Conservation (phyloP, 768 basidiomycete genomes). For the Neoboletus magnificus region DNA sequence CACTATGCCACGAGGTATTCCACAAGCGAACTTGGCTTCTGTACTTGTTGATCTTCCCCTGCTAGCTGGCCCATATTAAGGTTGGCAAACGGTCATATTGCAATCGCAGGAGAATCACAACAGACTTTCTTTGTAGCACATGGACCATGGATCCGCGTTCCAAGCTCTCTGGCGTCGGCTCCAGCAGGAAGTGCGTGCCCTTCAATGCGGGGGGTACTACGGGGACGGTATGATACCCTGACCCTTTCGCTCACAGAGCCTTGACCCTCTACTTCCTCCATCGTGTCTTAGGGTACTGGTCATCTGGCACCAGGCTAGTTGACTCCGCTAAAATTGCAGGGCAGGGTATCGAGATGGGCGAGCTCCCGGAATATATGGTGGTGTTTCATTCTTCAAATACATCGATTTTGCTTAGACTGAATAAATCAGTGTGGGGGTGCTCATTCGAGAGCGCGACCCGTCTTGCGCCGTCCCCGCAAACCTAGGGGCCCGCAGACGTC, state of each 20-base stretch:
- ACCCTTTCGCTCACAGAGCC: not conserved
- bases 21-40: constrained; percentile 9
- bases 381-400: not conserved
- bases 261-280: constrained; percentile 4
- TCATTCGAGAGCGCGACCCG: constrained; percentile 59
- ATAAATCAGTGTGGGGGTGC: constrained; percentile 71
- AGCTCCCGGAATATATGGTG: constrained; percentile 79
- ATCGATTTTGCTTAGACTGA: not conserved
- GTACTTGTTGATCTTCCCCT: constrained; percentile 3
- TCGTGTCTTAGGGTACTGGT: constrained; percentile 68
- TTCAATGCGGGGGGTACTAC: constrained; percentile 77
- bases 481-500: constrained; percentile 59
- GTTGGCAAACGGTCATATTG: constrained; percentile 32
- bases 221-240: constrained; percentile 59
- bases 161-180: constrained; percentile 72
- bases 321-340: constrained; percentile 59
- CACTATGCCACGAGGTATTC: constrained; percentile 77
- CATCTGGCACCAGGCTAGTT: constrained; percentile 64
- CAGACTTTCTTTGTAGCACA: constrained; percentile 47
- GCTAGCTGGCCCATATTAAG: constrained; percentile 79
- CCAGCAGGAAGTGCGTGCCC: constrained; percentile 56
- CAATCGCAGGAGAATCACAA: not conserved
- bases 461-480: constrained; percentile 41
- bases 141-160: constrained; percentile 76
- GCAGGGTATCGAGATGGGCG: constrained; percentile 49